A percentile compares a stretch with the other conserved stretches of the same genome.
phyloP scores from a whole-genome alignment of 768 basidiomycete genomes.

The Auricularia auricula-judae region DNA sequence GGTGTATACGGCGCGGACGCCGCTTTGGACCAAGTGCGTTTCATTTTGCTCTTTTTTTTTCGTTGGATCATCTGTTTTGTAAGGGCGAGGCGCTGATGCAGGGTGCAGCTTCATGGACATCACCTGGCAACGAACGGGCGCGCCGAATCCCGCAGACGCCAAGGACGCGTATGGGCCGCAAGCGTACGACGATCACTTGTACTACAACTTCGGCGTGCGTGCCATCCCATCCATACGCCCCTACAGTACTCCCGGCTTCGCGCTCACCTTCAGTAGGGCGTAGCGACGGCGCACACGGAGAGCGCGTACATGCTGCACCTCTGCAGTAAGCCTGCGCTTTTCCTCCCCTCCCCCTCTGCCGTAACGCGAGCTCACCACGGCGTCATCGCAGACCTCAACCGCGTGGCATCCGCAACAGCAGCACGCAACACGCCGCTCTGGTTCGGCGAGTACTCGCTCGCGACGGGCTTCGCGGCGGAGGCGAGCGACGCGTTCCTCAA shows the following conservation, averaged over 20 bases:
- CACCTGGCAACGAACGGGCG: conserved; percentile 63
- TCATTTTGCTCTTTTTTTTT: too few relatives aligned
- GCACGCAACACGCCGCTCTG: conserved; percentile 36
- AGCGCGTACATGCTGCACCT: conserved; percentile 51
- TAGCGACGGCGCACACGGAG: conserved; percentile 49
- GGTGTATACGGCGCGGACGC: conserved; percentile 11
- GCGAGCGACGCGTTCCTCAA: conserved; percentile 49
- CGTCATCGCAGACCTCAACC: conserved; percentile 30
- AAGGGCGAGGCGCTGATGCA: conserved; percentile 28
- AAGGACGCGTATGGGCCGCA: conserved; percentile 48
- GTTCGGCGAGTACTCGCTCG: conserved; percentile 51
- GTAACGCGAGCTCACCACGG: neutral
- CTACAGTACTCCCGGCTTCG: too few relatives aligned
- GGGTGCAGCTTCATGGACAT: conserved; percentile 63
- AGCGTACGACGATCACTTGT: conserved; percentile 69
- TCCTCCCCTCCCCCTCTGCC: neutral
- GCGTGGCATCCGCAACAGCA: conserved; percentile 37
- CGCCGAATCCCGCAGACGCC: conserved; percentile 60
- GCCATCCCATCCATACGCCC: too few relatives aligned
- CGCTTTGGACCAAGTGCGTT: conserved; percentile 30
- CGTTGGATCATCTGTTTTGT: neutral
- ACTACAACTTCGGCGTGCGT: conserved; percentile 40
- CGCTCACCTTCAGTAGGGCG: conserved; percentile 34
- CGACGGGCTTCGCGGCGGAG: conserved; percentile 49
- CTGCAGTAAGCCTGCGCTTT: conserved; percentile 30